Evolutionary conservation across 176 grass and related monocot genomes (phyloP), one percentile per base, ranked within the genome.

Genomic region (Eleusine coracana): DNA sequence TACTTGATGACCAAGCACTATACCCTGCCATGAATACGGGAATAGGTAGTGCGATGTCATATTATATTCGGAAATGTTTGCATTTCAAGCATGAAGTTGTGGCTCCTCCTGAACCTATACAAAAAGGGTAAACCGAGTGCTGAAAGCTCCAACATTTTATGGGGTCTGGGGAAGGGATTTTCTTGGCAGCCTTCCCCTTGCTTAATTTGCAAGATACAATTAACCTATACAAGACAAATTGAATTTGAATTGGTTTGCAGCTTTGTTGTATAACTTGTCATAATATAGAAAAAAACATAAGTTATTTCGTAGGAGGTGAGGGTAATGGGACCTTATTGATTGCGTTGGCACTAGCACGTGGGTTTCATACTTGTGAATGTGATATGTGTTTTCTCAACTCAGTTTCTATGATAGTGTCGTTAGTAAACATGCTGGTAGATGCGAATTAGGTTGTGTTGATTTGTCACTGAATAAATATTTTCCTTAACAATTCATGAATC

Each of bases 341-440:
- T 23, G 13, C 0, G 6, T 82, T 25, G 45, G 23, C 13, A 46
- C 2, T 58, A 60, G 49, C 7, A 82, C 56, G 55, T 52, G 20
- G 5, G 60, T 88, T 88, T 21, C 27, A 21, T 62, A 54, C 21
- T 55, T 67, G 46, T 45, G 31, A 50, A 45, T 67, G 46, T 45
- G 31, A 50, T 16, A 46, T 75, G 31, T 39, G 21, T 28, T 23
- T 67, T 37, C 68, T 83, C 37, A 46, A 13, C 40, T 73, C 55
- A 39, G 42, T 61, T 44, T 31, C 50, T 79, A 27, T 59, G 62
- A 40, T 40, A 1, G 10, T 45, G 44, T 83, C 54, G 48, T 50
- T 50, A 15, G 14, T 52, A 16, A 41, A 6, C 8, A 66, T 78
- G 58, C 39, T 83, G 49, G 10, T 79, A 67, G 9, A 49, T 66